Conservation (phyloP, 2,329 filamentous ascomycete genomes). For the Pseudogymnoascus sp. region DNA sequence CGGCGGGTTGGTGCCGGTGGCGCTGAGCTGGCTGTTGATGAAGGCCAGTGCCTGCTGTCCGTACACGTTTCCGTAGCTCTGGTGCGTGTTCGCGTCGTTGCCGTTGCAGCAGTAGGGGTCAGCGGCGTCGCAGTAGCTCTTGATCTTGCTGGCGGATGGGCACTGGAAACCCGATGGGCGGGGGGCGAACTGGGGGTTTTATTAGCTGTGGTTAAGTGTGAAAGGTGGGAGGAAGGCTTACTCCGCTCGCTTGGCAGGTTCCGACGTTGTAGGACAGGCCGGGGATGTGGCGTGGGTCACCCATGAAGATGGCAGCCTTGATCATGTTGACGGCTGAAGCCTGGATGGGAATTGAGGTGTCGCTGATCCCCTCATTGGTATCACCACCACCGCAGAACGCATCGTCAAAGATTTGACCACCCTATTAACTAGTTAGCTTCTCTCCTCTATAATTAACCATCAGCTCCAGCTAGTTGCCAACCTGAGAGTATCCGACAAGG, state of each 20-base stretch:
- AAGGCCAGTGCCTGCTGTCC: constrained; percentile 51
- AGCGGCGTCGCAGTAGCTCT: constrained; percentile 54
- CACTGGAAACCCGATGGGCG: constrained; percentile 50
- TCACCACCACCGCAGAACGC: constrained; percentile 54
- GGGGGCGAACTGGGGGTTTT: constrained; percentile 44
- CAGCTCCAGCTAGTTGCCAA: constrained; percentile 24
- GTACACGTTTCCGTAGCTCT: constrained; percentile 52
- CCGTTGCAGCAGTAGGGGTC: constrained; percentile 60
- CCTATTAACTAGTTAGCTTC: constrained; percentile 33
- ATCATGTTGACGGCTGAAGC: constrained; percentile 47
- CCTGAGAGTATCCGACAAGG: constrained; percentile 58
- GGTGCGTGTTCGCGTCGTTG: constrained; percentile 47
- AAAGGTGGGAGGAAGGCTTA: constrained; percentile 37
- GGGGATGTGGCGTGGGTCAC: constrained; percentile 51
- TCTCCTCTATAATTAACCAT: background rate
- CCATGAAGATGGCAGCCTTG: constrained; percentile 61
- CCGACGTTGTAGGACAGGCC: constrained; percentile 56
- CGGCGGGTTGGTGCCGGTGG: constrained; percentile 19
- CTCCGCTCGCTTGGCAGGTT: constrained; percentile 51
- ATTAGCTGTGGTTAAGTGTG: background rate
- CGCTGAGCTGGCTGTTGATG: constrained; percentile 45
- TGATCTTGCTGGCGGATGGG: constrained; percentile 47
- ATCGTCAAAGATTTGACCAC: constrained; percentile 58
- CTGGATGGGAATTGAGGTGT: constrained; percentile 39
- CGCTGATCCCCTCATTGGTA: constrained; percentile 39